Evolutionary conservation across 2,329 filamentous ascomycete genomes (phyloP).

Genomic region (Harringtonia aguacate): DNA sequence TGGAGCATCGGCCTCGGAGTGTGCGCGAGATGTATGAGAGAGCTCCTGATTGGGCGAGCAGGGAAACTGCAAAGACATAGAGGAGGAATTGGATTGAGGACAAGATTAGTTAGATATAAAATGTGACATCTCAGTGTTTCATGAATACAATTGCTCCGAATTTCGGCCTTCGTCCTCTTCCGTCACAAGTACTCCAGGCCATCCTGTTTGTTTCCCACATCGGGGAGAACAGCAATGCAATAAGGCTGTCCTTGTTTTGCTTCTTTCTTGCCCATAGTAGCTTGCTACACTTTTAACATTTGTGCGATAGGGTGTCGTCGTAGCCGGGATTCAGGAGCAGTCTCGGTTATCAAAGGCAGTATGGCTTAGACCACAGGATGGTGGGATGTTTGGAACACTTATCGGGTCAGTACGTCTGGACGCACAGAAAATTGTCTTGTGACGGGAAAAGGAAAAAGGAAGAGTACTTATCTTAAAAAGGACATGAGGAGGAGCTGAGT

Average conservation of each 20-base stretch:
- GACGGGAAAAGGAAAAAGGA: background rate
- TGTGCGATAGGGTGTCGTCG: too few relatives aligned
- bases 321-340: too few relatives aligned
- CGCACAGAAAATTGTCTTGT: too few relatives aligned
- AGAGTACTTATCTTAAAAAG: background rate
- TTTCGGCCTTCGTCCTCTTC: too few relatives aligned
- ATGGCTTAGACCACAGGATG: too few relatives aligned
- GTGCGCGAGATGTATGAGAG: background rate
- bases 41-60: background rate
- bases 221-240: too few relatives aligned
- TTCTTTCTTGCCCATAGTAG: background rate
- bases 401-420: background rate
- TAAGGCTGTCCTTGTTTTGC: too few relatives aligned
- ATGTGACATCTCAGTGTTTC: background rate
- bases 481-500: background rate
- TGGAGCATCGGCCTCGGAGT: background rate
- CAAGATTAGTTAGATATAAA: background rate
- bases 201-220: too few relatives aligned
- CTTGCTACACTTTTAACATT: too few relatives aligned
- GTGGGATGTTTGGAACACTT: too few relatives aligned
- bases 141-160: background rate
- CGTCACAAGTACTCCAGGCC: too few relatives aligned
- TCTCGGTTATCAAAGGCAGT: too few relatives aligned
- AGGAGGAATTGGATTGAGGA: background rate
- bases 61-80: background rate